Evolutionary conservation across 495 filamentous ascomycete species (phyloP).

Genomic region (Penicillium waksmanii): DNA sequence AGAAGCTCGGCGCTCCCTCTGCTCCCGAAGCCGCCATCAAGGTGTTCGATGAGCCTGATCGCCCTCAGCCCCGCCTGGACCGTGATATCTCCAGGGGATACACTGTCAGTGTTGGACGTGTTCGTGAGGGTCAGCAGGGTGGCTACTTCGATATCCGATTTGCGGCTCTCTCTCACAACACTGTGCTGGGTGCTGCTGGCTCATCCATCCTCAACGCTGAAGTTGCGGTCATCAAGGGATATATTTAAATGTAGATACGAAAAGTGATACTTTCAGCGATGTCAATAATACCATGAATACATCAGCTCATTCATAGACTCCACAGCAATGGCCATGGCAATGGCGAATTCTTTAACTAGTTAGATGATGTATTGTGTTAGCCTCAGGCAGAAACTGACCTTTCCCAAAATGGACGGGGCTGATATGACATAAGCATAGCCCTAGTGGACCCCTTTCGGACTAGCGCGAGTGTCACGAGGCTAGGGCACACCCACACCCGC

Average conservation of each 20-base stretch:
- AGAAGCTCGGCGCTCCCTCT: constrained; percentile 74
- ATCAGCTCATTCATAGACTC: constrained; percentile 5
- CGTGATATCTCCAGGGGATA: constrained; percentile 75
- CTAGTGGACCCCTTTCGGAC: constrained; percentile 18
- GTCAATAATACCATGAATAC: constrained; percentile 25
- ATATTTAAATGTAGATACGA: constrained; percentile 55
- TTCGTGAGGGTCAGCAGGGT: constrained; percentile 69
- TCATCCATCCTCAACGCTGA: constrained; percentile 95
- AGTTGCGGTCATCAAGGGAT: constrained; percentile 87
- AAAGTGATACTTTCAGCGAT: constrained; percentile 32
- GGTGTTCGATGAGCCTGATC: constrained; percentile 78
- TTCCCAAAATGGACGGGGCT: not conserved
- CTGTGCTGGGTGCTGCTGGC: constrained; percentile 92
- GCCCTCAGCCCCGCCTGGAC: constrained; percentile 85
- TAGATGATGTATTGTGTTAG: too few relatives aligned
- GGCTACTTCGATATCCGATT: constrained; percentile 85
- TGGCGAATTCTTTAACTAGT: too few relatives aligned
- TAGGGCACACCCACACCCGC: constrained; percentile 41
- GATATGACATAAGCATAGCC: constrained; percentile 19
- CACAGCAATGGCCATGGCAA: not conserved
- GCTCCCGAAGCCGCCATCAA: constrained; percentile 73
- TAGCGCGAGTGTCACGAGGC: constrained; percentile 22
- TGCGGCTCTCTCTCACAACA: constrained; percentile 83
- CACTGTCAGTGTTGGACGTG: constrained; percentile 78
- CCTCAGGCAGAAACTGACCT: too few relatives aligned